Conservation (phyloP, 805 yeast genomes). For the Maudiozyma pseudohumilis region DNA sequence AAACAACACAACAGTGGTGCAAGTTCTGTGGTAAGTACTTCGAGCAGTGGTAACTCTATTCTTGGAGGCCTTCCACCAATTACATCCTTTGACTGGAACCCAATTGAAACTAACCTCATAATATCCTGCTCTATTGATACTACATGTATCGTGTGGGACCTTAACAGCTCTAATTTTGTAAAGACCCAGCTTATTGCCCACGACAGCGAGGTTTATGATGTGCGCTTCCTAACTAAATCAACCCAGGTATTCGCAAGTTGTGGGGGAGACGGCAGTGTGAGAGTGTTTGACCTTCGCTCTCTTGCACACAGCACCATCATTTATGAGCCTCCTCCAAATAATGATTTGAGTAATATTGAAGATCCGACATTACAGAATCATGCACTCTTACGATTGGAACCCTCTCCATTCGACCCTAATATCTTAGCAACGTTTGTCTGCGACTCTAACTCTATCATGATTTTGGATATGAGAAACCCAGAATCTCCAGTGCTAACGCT, state of each 20-base stretch:
- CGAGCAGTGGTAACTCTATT: constrained; percentile 1
- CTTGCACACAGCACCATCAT: constrained; percentile 91
- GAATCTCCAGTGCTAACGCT: constrained; percentile 68
- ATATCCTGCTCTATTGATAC: constrained; percentile 90
- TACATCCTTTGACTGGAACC: constrained; percentile 91
- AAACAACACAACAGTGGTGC: constrained; percentile 32
- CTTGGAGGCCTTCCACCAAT: constrained; percentile 61
- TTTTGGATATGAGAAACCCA: constrained; percentile 81
- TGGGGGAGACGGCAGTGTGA: constrained; percentile 89
- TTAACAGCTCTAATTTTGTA: constrained; percentile 41
- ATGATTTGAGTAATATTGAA: not conserved
- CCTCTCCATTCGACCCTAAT: constrained; percentile 73
- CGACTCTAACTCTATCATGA: constrained; percentile 51
- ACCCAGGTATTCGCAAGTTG: constrained; percentile 76
- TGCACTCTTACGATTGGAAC: constrained; percentile 66
- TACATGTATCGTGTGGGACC: constrained; percentile 94
- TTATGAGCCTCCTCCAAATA: constrained; percentile 55
- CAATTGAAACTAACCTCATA: constrained; percentile 53
- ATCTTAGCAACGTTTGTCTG: constrained; percentile 75
- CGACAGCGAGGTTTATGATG: constrained; percentile 91
- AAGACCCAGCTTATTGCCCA: constrained; percentile 94
- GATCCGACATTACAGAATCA: constrained; percentile 25
- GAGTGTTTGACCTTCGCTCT: constrained; percentile 83
- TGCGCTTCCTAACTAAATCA: constrained; percentile 65
- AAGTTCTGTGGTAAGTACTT: constrained; percentile 17